Base-by-base conservation (phyloP, 768 basidiomycete species). In the Rhizopogon vesiculosus region DNA sequence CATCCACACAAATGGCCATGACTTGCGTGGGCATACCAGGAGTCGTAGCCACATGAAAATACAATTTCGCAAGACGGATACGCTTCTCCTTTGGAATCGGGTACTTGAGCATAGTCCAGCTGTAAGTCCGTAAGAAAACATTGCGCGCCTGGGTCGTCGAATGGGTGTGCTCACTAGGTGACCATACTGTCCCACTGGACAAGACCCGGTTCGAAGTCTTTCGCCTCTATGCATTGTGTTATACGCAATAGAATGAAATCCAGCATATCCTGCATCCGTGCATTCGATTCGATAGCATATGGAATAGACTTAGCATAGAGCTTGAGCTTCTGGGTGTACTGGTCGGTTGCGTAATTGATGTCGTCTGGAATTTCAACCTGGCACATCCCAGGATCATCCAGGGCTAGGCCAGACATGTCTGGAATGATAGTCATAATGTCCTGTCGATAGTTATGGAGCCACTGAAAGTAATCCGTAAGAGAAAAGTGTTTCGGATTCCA, bases 91-190 rank as follows among this genome's bases (percentile, higher is more conserved):
- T 86, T 54, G 89, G 90, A 63, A 95, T 86, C 38, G 90, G 92
- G 65, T 93, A 93, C 65, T 91, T 90, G 67, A 94, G 79, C 75
- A 85, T 85, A 44, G 73, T 70, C 91, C 91, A 93, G 65, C 89
- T 91, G 62, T 56, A 40, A 31, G 41, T 31, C 53, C 43, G 54
- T 38, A 51, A 63, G 56, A 67, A 29, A 51, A 55, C n/a, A 57
- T 59, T 43, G 51, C 53, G 56, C 54, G 42, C 25, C 42, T 25
- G 51, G 25, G 28, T 25, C 25, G 25, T 25, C 19, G 42, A 58
- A 12, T 25, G 5, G 42, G 31, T 35, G 29, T n/a, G 80, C 87
- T 61, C 67, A 89, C 85, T 88, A 84, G 48, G 77, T 78, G 49
- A 89, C 64, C 84, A 90, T 85, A 62, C 79, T 81, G 64, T 87